Base-by-base conservation (phyloP, 257 asterid genomes). In the Plantago major region DNA sequence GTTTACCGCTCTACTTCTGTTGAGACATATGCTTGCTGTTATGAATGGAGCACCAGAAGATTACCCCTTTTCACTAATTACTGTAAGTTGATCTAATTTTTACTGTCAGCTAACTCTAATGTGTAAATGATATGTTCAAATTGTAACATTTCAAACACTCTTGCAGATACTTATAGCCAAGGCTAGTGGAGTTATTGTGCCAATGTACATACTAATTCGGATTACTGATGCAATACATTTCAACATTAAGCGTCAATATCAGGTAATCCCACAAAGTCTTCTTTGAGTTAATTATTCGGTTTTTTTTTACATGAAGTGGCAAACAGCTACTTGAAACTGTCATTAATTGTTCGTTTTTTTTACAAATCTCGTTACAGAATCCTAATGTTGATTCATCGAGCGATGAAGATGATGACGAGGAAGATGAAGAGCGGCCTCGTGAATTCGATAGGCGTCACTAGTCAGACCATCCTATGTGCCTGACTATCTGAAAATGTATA, bases 141-240 rank as follows among this genome's bases (percentile, higher is more conserved):
- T 18, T 38, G 22, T 33, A 10, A 42, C 11, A 7, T 10, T 2
- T 7, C 15, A 58, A 18, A 53, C 30, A 46, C 47, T 49, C 40
- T 13, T 55, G 76, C 95, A 91, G 98, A 67, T 91, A 64, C 63
- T 84, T 14, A 66, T 81, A 17, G 74, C 78, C 14, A 78, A 78
- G 75, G 84, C 89, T 7, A 79, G 81, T 55, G 97, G 97, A 4
- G 76, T 88, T 53, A 62, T 92, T 16, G 73, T 88, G 9, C 98
- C 98, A 16, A 86, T 92, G 95, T 88, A 79, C 77, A 58, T 88
- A 63, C 52, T 92, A 64, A 14, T 84, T 53, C 73, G 85, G 73
- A 62, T 86, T 44, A 60, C 81, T 51, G 62, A 90, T 12, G 71
- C 83, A 55, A 52, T 92, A 55, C 93, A 82, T 13, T 66, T 60